Evolutionary conservation across 2,329 filamentous ascomycete genomes (phyloP).

Genomic region (Ophiocordyceps camponoti-rufipedis): DNA sequence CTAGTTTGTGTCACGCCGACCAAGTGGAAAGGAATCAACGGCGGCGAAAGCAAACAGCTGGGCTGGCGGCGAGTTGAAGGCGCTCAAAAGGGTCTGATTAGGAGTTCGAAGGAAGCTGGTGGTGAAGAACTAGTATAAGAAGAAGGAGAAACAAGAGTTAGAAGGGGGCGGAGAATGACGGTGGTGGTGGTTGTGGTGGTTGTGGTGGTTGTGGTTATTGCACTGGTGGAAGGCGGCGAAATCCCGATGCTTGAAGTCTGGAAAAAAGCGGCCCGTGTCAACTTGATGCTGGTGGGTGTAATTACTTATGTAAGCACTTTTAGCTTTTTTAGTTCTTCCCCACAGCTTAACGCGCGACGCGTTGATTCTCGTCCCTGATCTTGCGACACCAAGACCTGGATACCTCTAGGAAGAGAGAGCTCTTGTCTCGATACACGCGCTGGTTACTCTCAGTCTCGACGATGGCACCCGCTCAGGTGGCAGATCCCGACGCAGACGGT

Average conservation of each 20-base stretch:
- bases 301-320: background rate
- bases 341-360: conserved; percentile 19
- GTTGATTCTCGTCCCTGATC: conserved; percentile 9
- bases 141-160: background rate
- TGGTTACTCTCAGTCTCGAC: background rate
- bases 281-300: background rate
- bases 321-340: background rate
- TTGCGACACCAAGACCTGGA: background rate
- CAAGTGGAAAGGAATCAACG: background rate
- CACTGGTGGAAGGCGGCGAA: background rate
- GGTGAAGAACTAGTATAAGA: background rate
- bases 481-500: conserved; percentile 19
- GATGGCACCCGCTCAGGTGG: conserved; percentile 18
- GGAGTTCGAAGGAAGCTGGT: background rate
- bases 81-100: background rate
- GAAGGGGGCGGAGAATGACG: background rate
- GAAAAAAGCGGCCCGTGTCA: background rate
- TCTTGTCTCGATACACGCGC: background rate
- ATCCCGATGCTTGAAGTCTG: background rate
- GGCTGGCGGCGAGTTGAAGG: background rate
- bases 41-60: background rate
- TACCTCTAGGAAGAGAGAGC: background rate
- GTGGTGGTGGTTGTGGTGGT: background rate
- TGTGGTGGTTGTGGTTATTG: too few relatives aligned
- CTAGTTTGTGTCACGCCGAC: background rate